These are phyloP conservation scores for Phoma sp. DNA, from an alignment of 2,329 filamentous ascomycete genomes.

Conservation along the genomic window DNA sequence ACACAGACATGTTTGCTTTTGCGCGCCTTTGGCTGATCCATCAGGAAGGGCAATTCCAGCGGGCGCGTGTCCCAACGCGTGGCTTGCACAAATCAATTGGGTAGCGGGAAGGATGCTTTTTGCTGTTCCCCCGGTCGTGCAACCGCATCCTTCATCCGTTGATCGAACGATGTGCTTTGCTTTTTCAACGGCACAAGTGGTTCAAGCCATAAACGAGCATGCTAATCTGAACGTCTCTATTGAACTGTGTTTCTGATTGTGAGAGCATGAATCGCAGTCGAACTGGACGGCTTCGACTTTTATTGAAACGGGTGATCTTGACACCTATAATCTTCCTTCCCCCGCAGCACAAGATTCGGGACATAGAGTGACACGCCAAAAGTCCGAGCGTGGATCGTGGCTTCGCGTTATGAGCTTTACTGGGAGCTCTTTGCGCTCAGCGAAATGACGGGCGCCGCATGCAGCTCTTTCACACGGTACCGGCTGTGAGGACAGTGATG, in stretches of 20 bases:
- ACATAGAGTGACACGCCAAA: neutral
- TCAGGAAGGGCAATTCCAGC: slow-evolving; percentile 14
- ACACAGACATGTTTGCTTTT: slow-evolving; percentile 5
- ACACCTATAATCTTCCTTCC: neutral
- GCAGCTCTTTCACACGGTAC: neutral
- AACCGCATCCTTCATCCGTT: slow-evolving; percentile 16
- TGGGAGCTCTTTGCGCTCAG: neutral
- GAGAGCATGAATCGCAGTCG: slow-evolving; percentile 12
- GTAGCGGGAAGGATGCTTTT: slow-evolving; percentile 16
- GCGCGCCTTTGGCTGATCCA: slow-evolving; percentile 1
- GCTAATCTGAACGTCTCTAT: slow-evolving; percentile 17
- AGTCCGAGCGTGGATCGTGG: neutral
- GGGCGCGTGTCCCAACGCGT: slow-evolving; percentile 13
- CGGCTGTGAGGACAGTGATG: neutral
- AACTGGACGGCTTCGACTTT: slow-evolving; percentile 2
- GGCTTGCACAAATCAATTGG: slow-evolving; percentile 5
- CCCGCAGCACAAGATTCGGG: neutral
- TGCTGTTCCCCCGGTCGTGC: slow-evolving; percentile 18
- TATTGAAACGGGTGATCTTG: slow-evolving; percentile 6
- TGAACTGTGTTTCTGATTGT: slow-evolving; percentile 16
- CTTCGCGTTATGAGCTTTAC: neutral
- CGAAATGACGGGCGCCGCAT: slow-evolving; percentile 3
- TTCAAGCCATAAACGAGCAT: slow-evolving; percentile 12
- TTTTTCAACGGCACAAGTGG: slow-evolving; percentile 16
- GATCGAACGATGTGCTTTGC: slow-evolving; percentile 16